Conservation (phyloP, 805 yeast genomes). For the Candida jianshihensis region DNA sequence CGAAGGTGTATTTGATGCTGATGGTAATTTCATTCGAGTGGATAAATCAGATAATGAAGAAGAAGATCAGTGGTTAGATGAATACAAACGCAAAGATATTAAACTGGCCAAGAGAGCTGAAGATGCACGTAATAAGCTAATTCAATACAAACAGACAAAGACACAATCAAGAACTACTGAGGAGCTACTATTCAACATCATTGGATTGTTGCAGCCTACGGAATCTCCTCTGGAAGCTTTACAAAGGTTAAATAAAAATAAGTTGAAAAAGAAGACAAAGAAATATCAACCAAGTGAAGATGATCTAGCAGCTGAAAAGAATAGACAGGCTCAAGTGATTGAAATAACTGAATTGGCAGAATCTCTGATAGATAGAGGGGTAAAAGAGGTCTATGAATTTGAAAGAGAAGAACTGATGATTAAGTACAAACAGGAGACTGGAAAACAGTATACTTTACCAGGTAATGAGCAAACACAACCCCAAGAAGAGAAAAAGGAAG, state of each 20-base stretch:
- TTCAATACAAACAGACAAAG: slow-evolving; percentile 14
- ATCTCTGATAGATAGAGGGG: slow-evolving; percentile 33
- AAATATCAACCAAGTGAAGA: slow-evolving; percentile 10
- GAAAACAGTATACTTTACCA: slow-evolving; percentile 27
- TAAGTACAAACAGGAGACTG: slow-evolving; percentile 35
- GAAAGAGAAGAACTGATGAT: slow-evolving; percentile 51
- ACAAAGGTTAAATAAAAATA: slow-evolving; percentile 29
- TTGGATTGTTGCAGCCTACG: slow-evolving; percentile 43
- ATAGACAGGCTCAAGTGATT: slow-evolving; percentile 25
- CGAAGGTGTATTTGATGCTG: slow-evolving; percentile 54
- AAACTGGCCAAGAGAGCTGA: slow-evolving; percentile 28
- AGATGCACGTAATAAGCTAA: slow-evolving; percentile 19
- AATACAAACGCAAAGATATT: slow-evolving; percentile 29
- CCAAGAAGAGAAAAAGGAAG: background rate
- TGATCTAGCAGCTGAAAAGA: slow-evolving; percentile 9
- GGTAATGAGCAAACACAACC: slow-evolving; percentile 13
- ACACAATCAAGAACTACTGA: slow-evolving; percentile 12
- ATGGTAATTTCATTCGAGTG: slow-evolving; percentile 48
- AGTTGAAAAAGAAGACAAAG: slow-evolving; percentile 16
- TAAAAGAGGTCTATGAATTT: slow-evolving; percentile 42
- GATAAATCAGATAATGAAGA: slow-evolving; percentile 26
- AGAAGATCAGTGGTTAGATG: slow-evolving; percentile 32
- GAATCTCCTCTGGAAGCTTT: slow-evolving; percentile 57
- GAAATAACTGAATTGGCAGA: slow-evolving; percentile 44
- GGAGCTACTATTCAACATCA: slow-evolving; percentile 26